Evolutionary conservation across 179 eudicot species (phyloP), one percentile per base, ranked within the genome.

Genomic region (Spinacia oleracea): DNA sequence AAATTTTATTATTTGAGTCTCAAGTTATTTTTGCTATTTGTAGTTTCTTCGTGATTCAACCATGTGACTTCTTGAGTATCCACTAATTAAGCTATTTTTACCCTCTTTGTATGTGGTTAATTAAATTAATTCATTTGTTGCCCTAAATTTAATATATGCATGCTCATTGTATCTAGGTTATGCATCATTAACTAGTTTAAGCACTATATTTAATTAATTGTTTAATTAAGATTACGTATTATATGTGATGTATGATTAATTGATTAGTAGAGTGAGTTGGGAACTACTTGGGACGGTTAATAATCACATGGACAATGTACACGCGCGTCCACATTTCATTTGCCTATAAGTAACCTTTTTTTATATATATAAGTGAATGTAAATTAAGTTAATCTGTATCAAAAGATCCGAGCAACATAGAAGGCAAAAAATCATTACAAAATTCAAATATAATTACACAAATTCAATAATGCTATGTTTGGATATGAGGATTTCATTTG

Each of bases 21-120:
- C 34, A 83, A 83, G 85, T 5, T 75, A 75, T 4, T 23, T 56
- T 43, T 25, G 1, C 16, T 5, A 9, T 9, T 34, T 65, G n/a
- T 34, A 5, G n/a, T 25, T 40, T 65, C 23, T 6, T 50, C 51
- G n/a, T 75, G 35, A 31, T 23, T 23, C 56, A 38, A 38, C 40
- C 40, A 38, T 84, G 86, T 85, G 88, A 84, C 70, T 53, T 2
- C 1, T 85, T 83, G 86, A 81, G 89, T 85, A 60, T n/a, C n/a
- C n/a, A n/a, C n/a, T n/a, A n/a, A n/a, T n/a, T n/a, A 85, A 85
- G 86, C 62, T 76, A 81, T 55, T 46, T 77, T 34, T 45, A 31
- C 63, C 51, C 79, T 15, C 35, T 70, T 46, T 10, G 35, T 69
- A 38, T 42, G 23, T 60, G 14, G 56, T 14, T 35, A 5, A 21